Percentiles rank a stretch among this genome's conserved stretches.
Conservation (phyloP, 768 basidiomycete genomes). For the Tulasnella sp. region DNA sequence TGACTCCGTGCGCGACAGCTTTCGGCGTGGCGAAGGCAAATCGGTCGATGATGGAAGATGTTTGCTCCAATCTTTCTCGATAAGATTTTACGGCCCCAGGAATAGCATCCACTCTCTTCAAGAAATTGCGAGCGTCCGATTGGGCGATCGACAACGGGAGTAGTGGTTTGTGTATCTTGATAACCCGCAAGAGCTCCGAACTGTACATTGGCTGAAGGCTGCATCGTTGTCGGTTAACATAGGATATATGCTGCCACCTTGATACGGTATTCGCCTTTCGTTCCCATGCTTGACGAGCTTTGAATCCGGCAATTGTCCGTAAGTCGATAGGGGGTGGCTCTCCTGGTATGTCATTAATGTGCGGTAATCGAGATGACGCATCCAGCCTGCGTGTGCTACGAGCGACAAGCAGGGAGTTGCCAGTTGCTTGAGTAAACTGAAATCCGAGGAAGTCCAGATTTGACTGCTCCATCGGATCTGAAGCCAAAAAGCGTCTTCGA, state of each 20-base stretch:
- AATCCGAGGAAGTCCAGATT: constrained; percentile 49
- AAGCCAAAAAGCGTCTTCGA: constrained; percentile 23
- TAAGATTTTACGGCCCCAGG: constrained; percentile 52
- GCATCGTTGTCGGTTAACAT: constrained; percentile 66
- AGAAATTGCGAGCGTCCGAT: constrained; percentile 3
- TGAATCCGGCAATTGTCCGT: constrained; percentile 63
- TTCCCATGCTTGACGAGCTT: constrained; percentile 36
- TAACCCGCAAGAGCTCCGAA: constrained; percentile 24
- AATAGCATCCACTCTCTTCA: constrained; percentile 33
- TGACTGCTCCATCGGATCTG: constrained; percentile 18
- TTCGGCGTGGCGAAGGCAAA: constrained; percentile 76
- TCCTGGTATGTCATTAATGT: constrained; percentile 40
- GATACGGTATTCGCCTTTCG: constrained; percentile 39
- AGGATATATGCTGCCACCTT: constrained; percentile 57
- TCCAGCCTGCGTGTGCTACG: constrained; percentile 44
- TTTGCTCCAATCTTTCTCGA: constrained; percentile 40
- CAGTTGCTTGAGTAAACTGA: constrained; percentile 44
- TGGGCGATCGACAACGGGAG: constrained; percentile 36
- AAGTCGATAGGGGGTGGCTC: constrained; percentile 60
- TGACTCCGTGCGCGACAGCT: constrained; percentile 60
- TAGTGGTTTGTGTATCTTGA: constrained; percentile 35
- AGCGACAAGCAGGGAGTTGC: constrained; percentile 40
- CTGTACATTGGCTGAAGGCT: constrained; percentile 28
- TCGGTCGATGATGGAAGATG: constrained; percentile 41
- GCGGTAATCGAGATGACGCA: constrained; percentile 42